These are phyloP conservation scores for Lachancea quebecensis DNA, from an alignment of 805 yeast genomes.

Conservation along the genomic window DNA sequence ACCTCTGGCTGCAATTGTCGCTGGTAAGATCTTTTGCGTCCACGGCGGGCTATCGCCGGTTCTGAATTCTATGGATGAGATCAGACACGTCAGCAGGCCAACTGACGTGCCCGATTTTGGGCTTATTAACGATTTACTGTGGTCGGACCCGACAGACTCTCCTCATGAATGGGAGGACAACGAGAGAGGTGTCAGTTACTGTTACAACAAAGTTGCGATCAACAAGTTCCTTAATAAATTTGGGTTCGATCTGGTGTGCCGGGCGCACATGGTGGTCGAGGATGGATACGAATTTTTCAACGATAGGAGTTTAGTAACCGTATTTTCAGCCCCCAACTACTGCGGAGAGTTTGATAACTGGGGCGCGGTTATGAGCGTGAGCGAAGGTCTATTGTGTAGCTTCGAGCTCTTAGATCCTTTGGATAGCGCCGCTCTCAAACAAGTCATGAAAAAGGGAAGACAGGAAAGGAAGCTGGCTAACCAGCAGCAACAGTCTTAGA, in stretches of 20 bases:
- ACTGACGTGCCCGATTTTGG: conserved; percentile 83
- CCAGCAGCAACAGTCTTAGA: conserved; percentile 22
- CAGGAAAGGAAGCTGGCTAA: conserved; percentile 70
- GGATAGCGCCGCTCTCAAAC: conserved; percentile 87
- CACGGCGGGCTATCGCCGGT: conserved; percentile 83
- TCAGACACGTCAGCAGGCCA: conserved; percentile 66
- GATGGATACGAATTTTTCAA: conserved; percentile 82
- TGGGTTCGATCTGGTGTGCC: conserved; percentile 66
- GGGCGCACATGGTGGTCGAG: conserved; percentile 88
- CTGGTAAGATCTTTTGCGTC: conserved; percentile 86
- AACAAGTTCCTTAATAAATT: conserved; percentile 58
- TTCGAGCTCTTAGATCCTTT: conserved; percentile 91
- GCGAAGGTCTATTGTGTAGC: conserved; percentile 85
- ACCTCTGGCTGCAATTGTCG: conserved; percentile 93
- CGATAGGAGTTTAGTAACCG: conserved; percentile 66
- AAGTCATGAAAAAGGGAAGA: conserved; percentile 89
- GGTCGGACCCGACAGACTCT: conserved; percentile 73
- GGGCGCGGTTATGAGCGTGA: conserved; percentile 98
- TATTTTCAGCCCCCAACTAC: conserved; percentile 75
- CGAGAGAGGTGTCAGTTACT: conserved; percentile 77
- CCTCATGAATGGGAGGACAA: conserved; percentile 67
- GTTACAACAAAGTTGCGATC: conserved; percentile 70
- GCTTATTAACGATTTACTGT: conserved; percentile 64
- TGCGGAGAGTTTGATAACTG: conserved; percentile 60
- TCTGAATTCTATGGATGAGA: conserved; percentile 55